A percentile compares a stretch with the other conserved stretches of the same genome.
Evolutionary conservation across 495 filamentous ascomycete genomes (phyloP).

Genomic region (Trichocladium uniseriatum): DNA sequence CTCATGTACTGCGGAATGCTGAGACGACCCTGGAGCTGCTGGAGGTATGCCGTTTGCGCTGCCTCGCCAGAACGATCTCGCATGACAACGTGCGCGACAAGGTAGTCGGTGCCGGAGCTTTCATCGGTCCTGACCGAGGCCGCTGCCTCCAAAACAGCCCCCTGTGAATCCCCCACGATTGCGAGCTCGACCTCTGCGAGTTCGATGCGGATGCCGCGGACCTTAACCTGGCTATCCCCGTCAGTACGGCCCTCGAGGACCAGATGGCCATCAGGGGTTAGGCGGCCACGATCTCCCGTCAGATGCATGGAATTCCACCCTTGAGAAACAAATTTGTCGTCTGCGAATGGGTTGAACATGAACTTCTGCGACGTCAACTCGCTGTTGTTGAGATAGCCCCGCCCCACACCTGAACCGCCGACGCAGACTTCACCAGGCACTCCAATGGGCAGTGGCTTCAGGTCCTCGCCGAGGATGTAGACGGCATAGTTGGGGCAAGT

Average conservation of each 20-base stretch:
- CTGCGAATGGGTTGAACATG: constrained; percentile 23
- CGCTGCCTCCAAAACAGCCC: constrained; percentile 24
- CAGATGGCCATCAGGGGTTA: constrained; percentile 31
- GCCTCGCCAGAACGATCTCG: background rate
- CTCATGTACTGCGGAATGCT: background rate
- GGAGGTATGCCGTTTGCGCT: background rate
- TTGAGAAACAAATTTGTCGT: constrained; percentile 1
- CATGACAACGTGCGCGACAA: constrained; percentile 32
- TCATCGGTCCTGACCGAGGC: constrained; percentile 17
- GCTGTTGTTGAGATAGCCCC: constrained; percentile 27
- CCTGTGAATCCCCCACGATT: constrained; percentile 23
- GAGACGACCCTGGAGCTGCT: background rate
- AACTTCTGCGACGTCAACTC: constrained; percentile 25
- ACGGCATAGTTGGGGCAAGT: constrained; percentile 24
- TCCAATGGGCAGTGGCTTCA: constrained; percentile 24
- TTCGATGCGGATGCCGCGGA: constrained; percentile 46
- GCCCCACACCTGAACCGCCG: constrained; percentile 27
- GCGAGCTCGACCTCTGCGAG: constrained; percentile 38
- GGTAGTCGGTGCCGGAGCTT: constrained; percentile 7
- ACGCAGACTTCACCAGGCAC: constrained; percentile 10
- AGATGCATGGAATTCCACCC: constrained; percentile 34
- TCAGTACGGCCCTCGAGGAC: constrained; percentile 32
- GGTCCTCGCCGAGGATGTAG: constrained; percentile 37
- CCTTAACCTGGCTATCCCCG: constrained; percentile 44
- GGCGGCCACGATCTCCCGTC: constrained; percentile 33